These are phyloP conservation scores for Ashbya aceris DNA, from an alignment of 1,139 yeast genomes.

Conservation along the genomic window DNA sequence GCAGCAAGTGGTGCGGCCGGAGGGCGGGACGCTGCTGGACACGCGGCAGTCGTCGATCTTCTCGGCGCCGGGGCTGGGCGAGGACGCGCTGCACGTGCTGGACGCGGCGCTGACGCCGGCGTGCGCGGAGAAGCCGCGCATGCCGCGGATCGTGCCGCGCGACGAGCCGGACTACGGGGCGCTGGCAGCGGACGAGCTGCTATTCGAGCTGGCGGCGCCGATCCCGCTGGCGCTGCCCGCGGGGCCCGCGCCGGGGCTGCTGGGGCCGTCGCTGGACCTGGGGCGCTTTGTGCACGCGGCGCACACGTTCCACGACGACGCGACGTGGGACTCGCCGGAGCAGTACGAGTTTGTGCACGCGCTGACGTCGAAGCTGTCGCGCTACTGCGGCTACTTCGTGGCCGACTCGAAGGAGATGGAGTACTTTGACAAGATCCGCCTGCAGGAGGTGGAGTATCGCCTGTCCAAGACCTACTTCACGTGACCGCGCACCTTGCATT, in stretches of 20 bases:
- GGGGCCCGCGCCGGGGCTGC: constrained; percentile 3
- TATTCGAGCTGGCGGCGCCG: constrained; percentile 1
- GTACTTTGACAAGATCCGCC: constrained; percentile 26
- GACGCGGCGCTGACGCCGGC: constrained; percentile 1
- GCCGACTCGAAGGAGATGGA: constrained; percentile 22
- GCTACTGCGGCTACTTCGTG: constrained; percentile 18
- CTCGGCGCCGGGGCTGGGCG: constrained; percentile 5
- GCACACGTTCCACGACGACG: constrained; percentile 5
- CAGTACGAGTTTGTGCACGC: constrained; percentile 14
- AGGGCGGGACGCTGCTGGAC: not conserved
- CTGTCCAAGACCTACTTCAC: constrained; percentile 26
- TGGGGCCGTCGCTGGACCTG: constrained; percentile 4
- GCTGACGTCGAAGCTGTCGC: constrained; percentile 16
- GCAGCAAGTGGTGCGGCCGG: constrained; percentile 2
- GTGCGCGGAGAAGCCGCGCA: not conserved
- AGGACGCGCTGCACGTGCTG: not conserved
- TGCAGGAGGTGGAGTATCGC: constrained; percentile 28
- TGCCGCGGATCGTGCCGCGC: not conserved
- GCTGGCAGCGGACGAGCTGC: not conserved
- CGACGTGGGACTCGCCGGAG: constrained; percentile 1
- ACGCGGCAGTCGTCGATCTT: constrained; percentile 8
- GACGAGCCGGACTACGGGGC: not conserved
- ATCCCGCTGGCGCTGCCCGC: constrained; percentile 3
- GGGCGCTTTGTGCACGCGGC: constrained; percentile 8
- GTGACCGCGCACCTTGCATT: not conserved